Evolutionary conservation across 371 early-diverging fungal species (phyloP), one percentile per base, ranked within the genome.

Genomic region (Zychaea mexicana): DNA sequence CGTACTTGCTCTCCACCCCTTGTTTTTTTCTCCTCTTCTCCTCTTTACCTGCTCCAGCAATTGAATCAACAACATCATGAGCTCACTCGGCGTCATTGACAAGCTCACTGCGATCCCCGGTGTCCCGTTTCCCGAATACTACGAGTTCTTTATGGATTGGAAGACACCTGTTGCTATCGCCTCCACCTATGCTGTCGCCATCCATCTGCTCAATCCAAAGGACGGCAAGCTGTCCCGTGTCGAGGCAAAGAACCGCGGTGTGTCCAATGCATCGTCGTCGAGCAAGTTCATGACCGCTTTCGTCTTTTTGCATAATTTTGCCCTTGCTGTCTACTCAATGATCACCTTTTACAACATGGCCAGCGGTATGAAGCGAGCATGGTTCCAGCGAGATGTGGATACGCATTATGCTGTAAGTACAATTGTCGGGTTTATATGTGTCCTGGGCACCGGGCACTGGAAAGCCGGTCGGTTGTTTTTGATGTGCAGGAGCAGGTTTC

Each of bases 101-200:
- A 61, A 64, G 52, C 69, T 81, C 52, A 63, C 60, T 36, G 27
- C 60, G 39, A 78, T 81, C 60, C 72, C 81, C 7, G 85, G 83
- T 45, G 78, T 89, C 45, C 89, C 86, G 3, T 87, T 81, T 64
- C 83, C 87, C 31, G 75, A 87, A 68, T 83, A 78, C 72, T 89
- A 88, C 73, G 85, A 86, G 60, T 70, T 86, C 68, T 76, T 88
- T 53, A 89, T 90, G 91, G 78, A 90, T 74, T 91, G 90, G 92
- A 88, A 86, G 70, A 84, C 87, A 17, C 92, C 93, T 10, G 19
- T 90, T 57, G 77, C 78, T 26, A 70, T 70, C 52, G 90, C 90
- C n/a, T 68, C 81, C 8, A 66, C 81, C 9, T 92, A 70, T 63
- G 63, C 70, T 28, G 28, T 63, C 22, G 60, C 56, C 46, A 61